Evolutionary conservation across 73 alveolate genomes (phyloP).

Genomic region (Breviolum minutum): DNA sequence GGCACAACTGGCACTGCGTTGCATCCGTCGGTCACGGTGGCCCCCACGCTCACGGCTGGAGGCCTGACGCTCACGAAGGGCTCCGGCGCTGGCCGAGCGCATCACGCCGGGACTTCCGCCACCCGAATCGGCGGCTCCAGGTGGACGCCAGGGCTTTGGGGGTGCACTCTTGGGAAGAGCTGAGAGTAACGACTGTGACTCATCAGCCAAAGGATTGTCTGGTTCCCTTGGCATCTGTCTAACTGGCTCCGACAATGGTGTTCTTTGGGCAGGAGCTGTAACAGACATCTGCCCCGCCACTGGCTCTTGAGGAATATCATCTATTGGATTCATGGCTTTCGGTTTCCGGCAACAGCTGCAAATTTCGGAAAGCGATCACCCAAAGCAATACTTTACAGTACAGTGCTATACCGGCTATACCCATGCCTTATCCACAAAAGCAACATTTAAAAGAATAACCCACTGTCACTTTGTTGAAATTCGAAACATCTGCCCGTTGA

Average conservation of each 20-base stretch:
- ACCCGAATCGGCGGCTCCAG: background rate
- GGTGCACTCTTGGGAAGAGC: background rate
- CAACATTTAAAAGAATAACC: no score
- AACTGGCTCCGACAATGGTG: background rate
- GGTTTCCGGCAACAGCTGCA: background rate
- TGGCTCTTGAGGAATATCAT: slow-evolving; percentile 18
- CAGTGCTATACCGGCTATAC: no score
- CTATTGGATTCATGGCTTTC: slow-evolving; percentile 7
- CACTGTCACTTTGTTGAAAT: no score
- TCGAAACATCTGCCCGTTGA: no score
- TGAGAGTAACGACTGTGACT: background rate
- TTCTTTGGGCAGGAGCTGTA: background rate
- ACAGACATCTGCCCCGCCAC: slow-evolving; percentile 16
- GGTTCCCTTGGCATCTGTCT: no score
- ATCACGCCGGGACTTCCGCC: background rate
- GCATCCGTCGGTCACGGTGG: background rate
- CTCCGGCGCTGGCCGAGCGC: slow-evolving; percentile 37
- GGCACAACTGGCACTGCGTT: slow-evolving; percentile 60
- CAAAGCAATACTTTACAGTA: no score
- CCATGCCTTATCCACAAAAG: no score
- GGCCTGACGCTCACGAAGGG: slow-evolving; percentile 9
- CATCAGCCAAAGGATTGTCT: no score
- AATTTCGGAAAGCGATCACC: no score
- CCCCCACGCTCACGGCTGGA: background rate
- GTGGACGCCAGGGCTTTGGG: background rate